Percentiles rank a stretch among this genome's conserved stretches.
These are phyloP conservation scores for Poterioochromonas sp. DNA, from an alignment of 352 stramenopile species.

Conservation along the genomic window DNA sequence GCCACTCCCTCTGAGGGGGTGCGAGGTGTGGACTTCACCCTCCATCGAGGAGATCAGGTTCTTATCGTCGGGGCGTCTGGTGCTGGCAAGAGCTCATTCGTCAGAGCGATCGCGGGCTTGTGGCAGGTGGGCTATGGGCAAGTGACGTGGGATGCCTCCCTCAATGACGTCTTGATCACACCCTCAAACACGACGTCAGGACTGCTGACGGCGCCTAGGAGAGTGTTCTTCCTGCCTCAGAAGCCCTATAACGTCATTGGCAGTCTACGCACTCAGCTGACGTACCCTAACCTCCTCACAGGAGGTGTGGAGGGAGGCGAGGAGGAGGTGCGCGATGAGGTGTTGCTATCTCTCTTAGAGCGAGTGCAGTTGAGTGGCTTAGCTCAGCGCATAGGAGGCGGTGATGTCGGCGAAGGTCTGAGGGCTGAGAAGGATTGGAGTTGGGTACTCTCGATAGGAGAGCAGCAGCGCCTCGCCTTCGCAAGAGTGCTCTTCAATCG, in stretches of 20 bases:
- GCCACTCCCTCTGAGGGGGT: conserved; percentile 26
- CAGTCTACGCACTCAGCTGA: conserved; percentile 54
- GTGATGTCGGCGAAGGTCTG: conserved; percentile 45
- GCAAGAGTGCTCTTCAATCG: conserved; percentile 59
- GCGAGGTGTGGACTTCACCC: conserved; percentile 47
- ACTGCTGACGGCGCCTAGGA: conserved; percentile 43
- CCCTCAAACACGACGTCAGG: conserved; percentile 43
- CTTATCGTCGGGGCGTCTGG: conserved; percentile 59
- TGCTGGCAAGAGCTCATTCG: conserved; percentile 55
- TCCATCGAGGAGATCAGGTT: conserved; percentile 54
- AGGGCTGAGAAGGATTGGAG: conserved; percentile 52
- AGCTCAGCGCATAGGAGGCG: conserved; percentile 50
- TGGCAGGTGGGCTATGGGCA: conserved; percentile 51
- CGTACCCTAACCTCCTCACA: conserved; percentile 51
- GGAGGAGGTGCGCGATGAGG: conserved; percentile 44
- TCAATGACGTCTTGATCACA: background rate
- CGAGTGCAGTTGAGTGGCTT: conserved; percentile 51
- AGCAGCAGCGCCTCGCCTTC: conserved; percentile 71
- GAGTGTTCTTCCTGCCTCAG: conserved; percentile 70
- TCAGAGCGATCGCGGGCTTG: conserved; percentile 62
- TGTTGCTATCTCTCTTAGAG: conserved; percentile 55
- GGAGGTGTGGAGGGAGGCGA: conserved; percentile 8
- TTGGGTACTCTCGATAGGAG: conserved; percentile 64
- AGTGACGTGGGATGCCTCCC: background rate
- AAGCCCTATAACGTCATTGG: conserved; percentile 63